Conservation (phyloP, 2,329 filamentous ascomycete genomes). For the Onygenales sp. region DNA sequence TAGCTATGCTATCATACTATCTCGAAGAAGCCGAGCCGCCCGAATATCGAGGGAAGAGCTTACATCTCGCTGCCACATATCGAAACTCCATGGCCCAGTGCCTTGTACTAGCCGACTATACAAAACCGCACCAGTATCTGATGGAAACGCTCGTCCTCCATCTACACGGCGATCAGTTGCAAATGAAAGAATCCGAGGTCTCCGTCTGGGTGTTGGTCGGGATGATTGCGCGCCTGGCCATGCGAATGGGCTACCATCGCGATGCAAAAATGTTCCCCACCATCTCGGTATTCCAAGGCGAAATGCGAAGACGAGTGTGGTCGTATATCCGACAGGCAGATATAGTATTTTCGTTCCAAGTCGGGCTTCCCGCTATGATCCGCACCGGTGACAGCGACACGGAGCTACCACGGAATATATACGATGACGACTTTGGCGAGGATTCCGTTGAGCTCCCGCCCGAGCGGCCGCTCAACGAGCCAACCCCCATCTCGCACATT, state of each 20-base stretch:
- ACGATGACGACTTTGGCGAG: conserved; percentile 57
- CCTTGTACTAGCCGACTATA: conserved; percentile 54
- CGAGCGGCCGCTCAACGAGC: conserved; percentile 47
- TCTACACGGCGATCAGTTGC: conserved; percentile 51
- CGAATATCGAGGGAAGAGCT: conserved; percentile 50
- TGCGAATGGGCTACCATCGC: conserved; percentile 58
- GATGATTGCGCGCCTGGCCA: conserved; percentile 52
- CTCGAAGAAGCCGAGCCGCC: conserved; percentile 54
- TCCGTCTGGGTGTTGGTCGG: conserved; percentile 52
- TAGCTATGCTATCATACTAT: conserved; percentile 54
- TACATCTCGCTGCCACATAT: conserved; percentile 35
- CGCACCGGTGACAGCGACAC: conserved; percentile 56
- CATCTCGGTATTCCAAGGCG: conserved; percentile 51
- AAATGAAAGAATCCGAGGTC: conserved; percentile 50
- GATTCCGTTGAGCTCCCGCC: conserved; percentile 46
- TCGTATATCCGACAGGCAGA: conserved; percentile 49
- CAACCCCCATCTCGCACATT: conserved; percentile 46
- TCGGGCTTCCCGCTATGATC: conserved; percentile 59
- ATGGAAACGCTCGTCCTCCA: conserved; percentile 55
- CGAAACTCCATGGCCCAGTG: conserved; percentile 53
- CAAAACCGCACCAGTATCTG: conserved; percentile 49
- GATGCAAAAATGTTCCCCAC: conserved; percentile 52
- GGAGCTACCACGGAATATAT: conserved; percentile 50
- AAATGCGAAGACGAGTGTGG: conserved; percentile 45
- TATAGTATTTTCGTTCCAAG: conserved; percentile 55